These are phyloP conservation scores for Globisporangium radiosum DNA, from an alignment of 352 stramenopile genomes.

Conservation along the genomic window DNA sequence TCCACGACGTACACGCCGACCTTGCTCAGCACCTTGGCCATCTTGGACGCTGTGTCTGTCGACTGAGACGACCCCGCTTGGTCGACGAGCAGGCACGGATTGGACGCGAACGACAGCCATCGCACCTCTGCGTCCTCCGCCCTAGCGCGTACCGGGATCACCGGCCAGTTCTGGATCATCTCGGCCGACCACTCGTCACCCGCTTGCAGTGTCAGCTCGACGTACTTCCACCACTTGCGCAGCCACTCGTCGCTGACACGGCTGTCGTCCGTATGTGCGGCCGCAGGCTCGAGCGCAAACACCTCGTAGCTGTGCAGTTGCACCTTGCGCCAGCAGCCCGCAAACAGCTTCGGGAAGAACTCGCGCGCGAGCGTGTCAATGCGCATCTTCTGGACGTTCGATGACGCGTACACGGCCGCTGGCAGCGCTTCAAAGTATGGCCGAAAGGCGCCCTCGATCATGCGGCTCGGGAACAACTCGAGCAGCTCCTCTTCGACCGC, in stretches of 20 bases:
- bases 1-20: constrained; percentile 41
- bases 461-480: constrained; percentile 27
- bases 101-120: constrained; percentile 29
- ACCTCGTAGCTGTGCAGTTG: constrained; percentile 15
- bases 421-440: constrained; percentile 37
- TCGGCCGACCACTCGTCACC: constrained; percentile 17
- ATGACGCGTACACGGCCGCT: constrained; percentile 23
- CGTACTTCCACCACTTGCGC: constrained; percentile 40
- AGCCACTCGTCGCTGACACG: constrained; percentile 35
- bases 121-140: constrained; percentile 7
- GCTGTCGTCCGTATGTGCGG: neutral
- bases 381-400: constrained; percentile 38
- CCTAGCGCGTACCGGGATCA: constrained; percentile 26
- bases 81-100: constrained; percentile 29
- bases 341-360: constrained; percentile 40
- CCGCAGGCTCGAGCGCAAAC: constrained; percentile 17
- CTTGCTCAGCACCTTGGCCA: constrained; percentile 23
- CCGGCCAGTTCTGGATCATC: constrained; percentile 31
- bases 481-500: constrained; percentile 45
- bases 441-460: constrained; percentile 35
- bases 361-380: constrained; percentile 20
- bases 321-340: constrained; percentile 23
- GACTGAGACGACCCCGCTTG: constrained; percentile 1
- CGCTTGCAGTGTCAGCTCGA: constrained; percentile 28
- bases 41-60: neutral